Conservation (phyloP, 1,284 basidiomycete species). For the Sanghuangporus sanghuang region DNA sequence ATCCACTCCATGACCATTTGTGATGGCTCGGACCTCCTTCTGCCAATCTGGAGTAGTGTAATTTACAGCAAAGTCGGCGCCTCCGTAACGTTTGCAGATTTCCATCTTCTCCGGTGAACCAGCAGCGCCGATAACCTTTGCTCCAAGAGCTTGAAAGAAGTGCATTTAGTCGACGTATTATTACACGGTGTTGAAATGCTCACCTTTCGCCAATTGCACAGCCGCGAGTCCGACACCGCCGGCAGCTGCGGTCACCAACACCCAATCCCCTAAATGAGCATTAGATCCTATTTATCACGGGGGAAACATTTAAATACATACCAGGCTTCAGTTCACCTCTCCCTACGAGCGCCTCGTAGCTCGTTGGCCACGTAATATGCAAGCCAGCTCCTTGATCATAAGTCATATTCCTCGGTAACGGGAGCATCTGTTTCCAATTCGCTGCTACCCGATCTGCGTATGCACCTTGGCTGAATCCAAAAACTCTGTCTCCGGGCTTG, state of each 20-base stretch:
- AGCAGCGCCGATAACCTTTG: slow-evolving; percentile 76
- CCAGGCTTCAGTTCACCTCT: slow-evolving; percentile 74
- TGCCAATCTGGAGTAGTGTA: slow-evolving; percentile 71
- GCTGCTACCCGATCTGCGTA: slow-evolving; percentile 71
- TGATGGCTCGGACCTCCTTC: slow-evolving; percentile 62
- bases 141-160: slow-evolving; percentile 37
- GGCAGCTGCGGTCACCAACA: slow-evolving; percentile 85
- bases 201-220: slow-evolving; percentile 85
- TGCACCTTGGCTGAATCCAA: slow-evolving; percentile 80
- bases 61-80: slow-evolving; percentile 66
- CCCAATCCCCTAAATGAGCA: slow-evolving; percentile 67
- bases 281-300: neutral
- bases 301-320: slow-evolving; percentile 23
- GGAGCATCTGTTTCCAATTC: slow-evolving; percentile 43
- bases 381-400: slow-evolving; percentile 67
- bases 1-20: slow-evolving; percentile 74
- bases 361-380: slow-evolving; percentile 85
- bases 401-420: slow-evolving; percentile 57
- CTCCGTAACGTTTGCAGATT: slow-evolving; percentile 56
- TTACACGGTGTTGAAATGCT: neutral
- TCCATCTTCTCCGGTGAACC: slow-evolving; percentile 66
- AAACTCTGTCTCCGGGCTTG: slow-evolving; percentile 83
- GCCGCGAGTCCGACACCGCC: slow-evolving; percentile 92
- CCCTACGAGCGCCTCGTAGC: slow-evolving; percentile 86
- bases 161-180: neutral